A percentile compares a stretch with the other conserved stretches of the same genome.
Conservation (phyloP, 352 stramenopile genomes). For the Phytophthora crassamura region DNA sequence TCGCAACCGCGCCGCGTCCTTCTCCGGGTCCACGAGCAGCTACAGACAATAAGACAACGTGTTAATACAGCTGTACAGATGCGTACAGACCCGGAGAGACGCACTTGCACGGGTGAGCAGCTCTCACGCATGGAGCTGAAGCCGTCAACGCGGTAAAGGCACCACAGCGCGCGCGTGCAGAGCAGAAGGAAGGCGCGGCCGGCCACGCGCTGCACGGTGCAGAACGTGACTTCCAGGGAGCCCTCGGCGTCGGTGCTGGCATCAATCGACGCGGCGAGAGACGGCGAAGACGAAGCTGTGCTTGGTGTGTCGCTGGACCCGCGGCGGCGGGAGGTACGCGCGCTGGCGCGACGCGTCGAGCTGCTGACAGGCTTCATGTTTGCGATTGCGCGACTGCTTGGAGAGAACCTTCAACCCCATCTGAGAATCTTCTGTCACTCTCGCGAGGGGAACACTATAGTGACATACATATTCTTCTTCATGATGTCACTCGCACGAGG, state of each 20-base stretch:
- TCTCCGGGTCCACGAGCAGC: constrained; percentile 53
- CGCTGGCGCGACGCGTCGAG: constrained; percentile 31
- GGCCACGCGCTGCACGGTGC: constrained; percentile 61
- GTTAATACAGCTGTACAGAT: constrained; percentile 2
- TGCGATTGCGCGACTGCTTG: constrained; percentile 19
- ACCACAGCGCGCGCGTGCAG: constrained; percentile 64
- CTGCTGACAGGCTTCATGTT: constrained; percentile 33
- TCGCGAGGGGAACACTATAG: no score
- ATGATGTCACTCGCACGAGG: no score
- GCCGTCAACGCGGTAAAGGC: constrained; percentile 66
- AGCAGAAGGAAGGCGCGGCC: constrained; percentile 59
- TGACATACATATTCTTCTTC: no score
- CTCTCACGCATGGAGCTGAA: constrained; percentile 48
- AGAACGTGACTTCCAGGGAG: constrained; percentile 66
- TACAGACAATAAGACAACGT: constrained; percentile 20
- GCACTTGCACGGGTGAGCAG: constrained; percentile 55
- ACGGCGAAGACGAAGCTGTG: not conserved
- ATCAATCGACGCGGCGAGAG: constrained; percentile 11
- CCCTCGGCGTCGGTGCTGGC: constrained; percentile 17
- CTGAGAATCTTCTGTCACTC: constrained; percentile 15
- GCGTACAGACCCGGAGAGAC: constrained; percentile 7
- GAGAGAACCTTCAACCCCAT: constrained; percentile 27
- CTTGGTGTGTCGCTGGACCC: not conserved
- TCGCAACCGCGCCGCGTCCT: constrained; percentile 48
- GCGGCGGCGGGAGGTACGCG: constrained; percentile 30